Evolutionary conservation across 2,329 filamentous ascomycete genomes (phyloP).

Genomic region (Paradendryphiella salina): DNA sequence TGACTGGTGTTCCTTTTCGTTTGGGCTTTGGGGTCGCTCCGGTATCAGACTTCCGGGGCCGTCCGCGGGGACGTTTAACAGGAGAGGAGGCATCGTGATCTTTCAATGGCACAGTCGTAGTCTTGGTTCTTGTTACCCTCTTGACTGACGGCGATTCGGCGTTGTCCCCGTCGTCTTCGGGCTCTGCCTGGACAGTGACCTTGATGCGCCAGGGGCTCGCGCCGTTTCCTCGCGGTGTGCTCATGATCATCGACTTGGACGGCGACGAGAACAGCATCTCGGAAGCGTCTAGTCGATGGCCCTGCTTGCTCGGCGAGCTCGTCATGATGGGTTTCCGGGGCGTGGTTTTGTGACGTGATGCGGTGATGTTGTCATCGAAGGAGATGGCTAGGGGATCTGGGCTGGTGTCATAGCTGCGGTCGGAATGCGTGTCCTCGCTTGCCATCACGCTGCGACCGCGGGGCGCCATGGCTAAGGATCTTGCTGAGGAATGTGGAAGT

Average conservation of each 20-base stretch:
- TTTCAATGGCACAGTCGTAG: constrained; percentile 50
- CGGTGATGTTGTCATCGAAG: constrained; percentile 28
- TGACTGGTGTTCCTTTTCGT: constrained; percentile 41
- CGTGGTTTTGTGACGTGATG: constrained; percentile 24
- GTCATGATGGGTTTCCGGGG: constrained; percentile 31
- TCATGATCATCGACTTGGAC: constrained; percentile 52
- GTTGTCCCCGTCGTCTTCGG: constrained; percentile 42
- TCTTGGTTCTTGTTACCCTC: constrained; percentile 37
- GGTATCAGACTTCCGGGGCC: constrained; percentile 45
- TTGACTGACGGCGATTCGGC: constrained; percentile 36
- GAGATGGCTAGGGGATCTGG: constrained; percentile 45
- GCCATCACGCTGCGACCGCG: constrained; percentile 22
- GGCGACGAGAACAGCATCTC: constrained; percentile 43
- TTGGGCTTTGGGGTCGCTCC: constrained; percentile 33
- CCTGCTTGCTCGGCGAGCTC: constrained; percentile 40
- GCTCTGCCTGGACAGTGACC: constrained; percentile 56
- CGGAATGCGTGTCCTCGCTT: constrained; percentile 20
- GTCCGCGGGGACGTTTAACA: constrained; percentile 42
- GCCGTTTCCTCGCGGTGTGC: constrained; percentile 45
- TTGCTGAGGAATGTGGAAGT: constrained; percentile 10
- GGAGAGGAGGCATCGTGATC: constrained; percentile 45
- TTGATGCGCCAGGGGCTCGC: constrained; percentile 55
- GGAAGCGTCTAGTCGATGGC: constrained; percentile 18
- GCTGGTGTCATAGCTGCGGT: constrained; percentile 40
- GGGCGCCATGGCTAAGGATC: constrained; percentile 29